These are phyloP conservation scores for Austroboletus niveus DNA, from an alignment of 1,284 basidiomycete genomes.

Conservation along the genomic window DNA sequence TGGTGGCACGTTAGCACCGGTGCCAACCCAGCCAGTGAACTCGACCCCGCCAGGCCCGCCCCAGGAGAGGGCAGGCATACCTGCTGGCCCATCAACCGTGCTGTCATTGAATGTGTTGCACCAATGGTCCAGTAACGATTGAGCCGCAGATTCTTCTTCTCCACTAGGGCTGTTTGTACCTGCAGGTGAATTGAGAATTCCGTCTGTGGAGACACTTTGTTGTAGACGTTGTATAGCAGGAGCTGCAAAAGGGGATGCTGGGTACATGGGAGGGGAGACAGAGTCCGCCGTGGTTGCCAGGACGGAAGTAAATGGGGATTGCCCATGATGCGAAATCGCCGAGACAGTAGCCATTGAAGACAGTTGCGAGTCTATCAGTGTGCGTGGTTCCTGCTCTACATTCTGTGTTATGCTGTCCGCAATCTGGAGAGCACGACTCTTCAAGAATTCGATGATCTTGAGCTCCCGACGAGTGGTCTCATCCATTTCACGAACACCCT, in stretches of 20 bases:
- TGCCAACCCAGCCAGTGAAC: slow-evolving; percentile 58
- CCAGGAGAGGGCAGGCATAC: slow-evolving; percentile 56
- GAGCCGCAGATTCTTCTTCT: slow-evolving; percentile 74
- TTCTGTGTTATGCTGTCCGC: slow-evolving; percentile 36
- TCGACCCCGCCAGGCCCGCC: slow-evolving; percentile 57
- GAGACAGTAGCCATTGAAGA: slow-evolving; percentile 45
- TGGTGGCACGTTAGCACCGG: slow-evolving; percentile 26
- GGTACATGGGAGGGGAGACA: slow-evolving; percentile 28
- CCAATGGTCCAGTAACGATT: slow-evolving; percentile 78
- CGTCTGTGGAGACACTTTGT: slow-evolving; percentile 40
- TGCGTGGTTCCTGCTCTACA: slow-evolving; percentile 20
- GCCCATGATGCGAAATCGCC: slow-evolving; percentile 22
- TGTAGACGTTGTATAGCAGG: slow-evolving; percentile 64
- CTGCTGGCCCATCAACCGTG: slow-evolving; percentile 51
- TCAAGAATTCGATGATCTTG: slow-evolving; percentile 78
- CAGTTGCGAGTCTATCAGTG: slow-evolving; percentile 40
- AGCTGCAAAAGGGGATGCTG: slow-evolving; percentile 39
- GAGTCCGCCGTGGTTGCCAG: slow-evolving; percentile 29
- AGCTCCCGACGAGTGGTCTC: slow-evolving; percentile 78
- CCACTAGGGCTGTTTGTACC: slow-evolving; percentile 63
- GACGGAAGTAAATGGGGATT: slow-evolving; percentile 39
- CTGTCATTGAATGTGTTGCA: slow-evolving; percentile 70
- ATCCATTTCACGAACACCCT: slow-evolving; percentile 67
- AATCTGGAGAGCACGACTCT: slow-evolving; percentile 57
- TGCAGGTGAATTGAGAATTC: slow-evolving; percentile 49